These are phyloP conservation scores for Chenopodium suecicum DNA, from an alignment of 148 eudicot species.

Conservation along the genomic window DNA sequence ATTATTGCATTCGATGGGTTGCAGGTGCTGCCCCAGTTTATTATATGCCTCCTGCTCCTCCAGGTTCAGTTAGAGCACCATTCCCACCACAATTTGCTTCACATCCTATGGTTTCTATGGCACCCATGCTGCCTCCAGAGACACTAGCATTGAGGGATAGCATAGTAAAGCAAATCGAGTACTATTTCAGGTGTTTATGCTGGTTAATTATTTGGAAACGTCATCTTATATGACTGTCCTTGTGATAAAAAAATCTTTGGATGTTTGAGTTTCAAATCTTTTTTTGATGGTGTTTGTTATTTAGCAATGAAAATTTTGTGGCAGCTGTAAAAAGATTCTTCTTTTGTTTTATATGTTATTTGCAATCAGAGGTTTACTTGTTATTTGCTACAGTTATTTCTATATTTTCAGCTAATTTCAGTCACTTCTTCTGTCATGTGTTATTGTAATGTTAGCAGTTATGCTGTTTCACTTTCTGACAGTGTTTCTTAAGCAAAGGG, in stretches of 20 bases:
- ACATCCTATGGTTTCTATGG: slow-evolving; percentile 47
- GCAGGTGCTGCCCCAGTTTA: slow-evolving; percentile 71
- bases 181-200: slow-evolving; percentile 78
- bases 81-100: slow-evolving; percentile 51
- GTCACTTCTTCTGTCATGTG: neutral
- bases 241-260: neutral
- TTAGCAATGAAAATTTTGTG: neutral
- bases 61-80: slow-evolving; percentile 59
- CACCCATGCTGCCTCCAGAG: slow-evolving; percentile 49
- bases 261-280: neutral
- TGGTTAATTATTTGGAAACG: slow-evolving; percentile 1
- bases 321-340: neutral
- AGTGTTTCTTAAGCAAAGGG: neutral
- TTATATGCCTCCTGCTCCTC: slow-evolving; percentile 58
- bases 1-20: slow-evolving; percentile 8
- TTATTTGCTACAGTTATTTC: too few relatives aligned
- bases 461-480: neutral
- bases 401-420: neutral
- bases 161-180: slow-evolving; percentile 80
- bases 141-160: slow-evolving; percentile 49
- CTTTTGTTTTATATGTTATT: neutral
- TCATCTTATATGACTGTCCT: neutral
- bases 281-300: neutral
- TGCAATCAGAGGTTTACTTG: neutral
- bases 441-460: neutral